phyloP scores from a whole-genome alignment of 75 land plant genomes.

The Picea sitchensis region DNA sequence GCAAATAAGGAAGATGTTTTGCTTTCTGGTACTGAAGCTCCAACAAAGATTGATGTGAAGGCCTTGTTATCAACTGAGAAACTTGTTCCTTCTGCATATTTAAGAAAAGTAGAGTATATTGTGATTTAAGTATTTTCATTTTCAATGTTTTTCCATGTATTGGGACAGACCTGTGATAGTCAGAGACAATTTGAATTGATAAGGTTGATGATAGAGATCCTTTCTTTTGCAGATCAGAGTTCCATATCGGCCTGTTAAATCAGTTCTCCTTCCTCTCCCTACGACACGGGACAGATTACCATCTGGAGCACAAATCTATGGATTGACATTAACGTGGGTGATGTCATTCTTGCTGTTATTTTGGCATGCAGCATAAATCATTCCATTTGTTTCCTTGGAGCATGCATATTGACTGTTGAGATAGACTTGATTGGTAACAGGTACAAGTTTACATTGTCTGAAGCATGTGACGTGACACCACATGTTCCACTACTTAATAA shows the following conservation, averaged over 20 bases:
- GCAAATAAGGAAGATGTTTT: constrained; percentile 48
- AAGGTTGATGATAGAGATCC: not conserved
- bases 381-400: not conserved
- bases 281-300: constrained; percentile 64
- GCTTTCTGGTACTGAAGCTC: constrained; percentile 83
- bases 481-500: constrained; percentile 80
- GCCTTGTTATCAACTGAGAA: constrained; percentile 65
- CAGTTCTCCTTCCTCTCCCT: constrained; percentile 58
- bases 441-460: constrained; percentile 87
- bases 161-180: not conserved
- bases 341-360: not conserved
- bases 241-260: constrained; percentile 80
- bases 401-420: not conserved
- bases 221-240: constrained; percentile 58
- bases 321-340: constrained; percentile 72
- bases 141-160: not conserved
- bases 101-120: constrained; percentile 50
- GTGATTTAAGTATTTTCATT: not conserved
- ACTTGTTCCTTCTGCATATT: constrained; percentile 62
- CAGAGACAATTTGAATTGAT: not conserved
- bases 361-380: not conserved
- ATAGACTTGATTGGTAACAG: constrained; percentile 41
- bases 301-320: constrained; percentile 80
- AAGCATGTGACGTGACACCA: constrained; percentile 76
- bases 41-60: constrained; percentile 66